phyloP scores from a whole-genome alignment of 805 yeast genomes.

The Schwanniomyces vanrijiae region DNA sequence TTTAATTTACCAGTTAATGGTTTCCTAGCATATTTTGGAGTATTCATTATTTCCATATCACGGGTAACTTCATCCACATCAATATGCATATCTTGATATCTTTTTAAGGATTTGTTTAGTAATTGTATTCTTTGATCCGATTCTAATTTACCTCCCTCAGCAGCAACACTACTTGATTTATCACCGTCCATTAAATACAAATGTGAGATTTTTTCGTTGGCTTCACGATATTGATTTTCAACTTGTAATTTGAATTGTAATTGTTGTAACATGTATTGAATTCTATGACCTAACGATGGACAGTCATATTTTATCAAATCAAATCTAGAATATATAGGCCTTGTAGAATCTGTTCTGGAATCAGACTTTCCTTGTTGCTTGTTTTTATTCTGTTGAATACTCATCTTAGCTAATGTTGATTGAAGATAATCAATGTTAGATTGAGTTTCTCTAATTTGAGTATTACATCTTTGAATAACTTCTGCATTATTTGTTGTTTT shows the following conservation, averaged over 20 bases:
- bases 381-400: conserved; percentile 10
- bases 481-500: conserved; percentile 74
- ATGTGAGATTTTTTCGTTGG: conserved; percentile 84
- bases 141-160: conserved; percentile 83
- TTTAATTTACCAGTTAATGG: conserved; percentile 81
- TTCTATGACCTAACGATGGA: conserved; percentile 90
- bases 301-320: conserved; percentile 91
- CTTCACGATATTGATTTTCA: conserved; percentile 89
- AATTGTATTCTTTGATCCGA: conserved; percentile 82
- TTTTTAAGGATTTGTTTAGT: conserved; percentile 77
- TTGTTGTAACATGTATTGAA: conserved; percentile 93
- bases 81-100: conserved; percentile 87
- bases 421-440: conserved; percentile 87
- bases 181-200: conserved; percentile 92
- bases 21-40: conserved; percentile 74
- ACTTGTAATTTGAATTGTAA: conserved; percentile 91
- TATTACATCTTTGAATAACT: conserved; percentile 88
- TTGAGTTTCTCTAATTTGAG: conserved; percentile 87
- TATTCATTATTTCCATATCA: conserved; percentile 64
- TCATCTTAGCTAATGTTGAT: conserved; percentile 67
- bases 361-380: conserved; percentile 3
- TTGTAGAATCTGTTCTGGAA: conserved; percentile 8
- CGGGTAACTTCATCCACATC: conserved; percentile 64
- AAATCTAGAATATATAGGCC: conserved; percentile 60
- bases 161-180: conserved; percentile 78